These are phyloP conservation scores for Phragmites australis DNA, from an alignment of 176 grass and related monocot species.

Conservation along the genomic window DNA sequence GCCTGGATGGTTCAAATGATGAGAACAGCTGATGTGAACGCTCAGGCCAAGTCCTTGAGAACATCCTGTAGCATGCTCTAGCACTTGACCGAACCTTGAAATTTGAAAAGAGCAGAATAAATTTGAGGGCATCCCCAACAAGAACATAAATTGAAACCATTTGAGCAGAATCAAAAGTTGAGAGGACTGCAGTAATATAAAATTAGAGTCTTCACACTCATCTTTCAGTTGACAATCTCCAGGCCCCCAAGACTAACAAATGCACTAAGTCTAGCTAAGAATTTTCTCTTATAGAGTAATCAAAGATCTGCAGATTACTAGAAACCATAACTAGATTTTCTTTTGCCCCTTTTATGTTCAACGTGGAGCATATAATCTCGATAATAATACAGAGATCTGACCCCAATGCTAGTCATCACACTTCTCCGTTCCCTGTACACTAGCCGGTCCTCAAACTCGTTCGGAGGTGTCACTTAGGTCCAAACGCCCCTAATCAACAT, in stretches of 20 bases:
- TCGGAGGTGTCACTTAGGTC: too few relatives aligned
- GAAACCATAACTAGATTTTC: background rate
- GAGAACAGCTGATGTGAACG: conserved; percentile 67
- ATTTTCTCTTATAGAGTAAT: conserved; percentile 12
- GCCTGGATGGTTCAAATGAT: conserved; percentile 84
- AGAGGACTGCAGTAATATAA: background rate
- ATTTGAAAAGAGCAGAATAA: background rate
- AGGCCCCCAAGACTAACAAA: background rate
- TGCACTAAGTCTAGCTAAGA: background rate
- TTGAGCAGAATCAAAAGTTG: background rate
- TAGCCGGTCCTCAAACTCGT: too few relatives aligned
- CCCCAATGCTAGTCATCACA: background rate
- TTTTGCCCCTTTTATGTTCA: background rate
- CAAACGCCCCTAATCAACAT: too few relatives aligned
- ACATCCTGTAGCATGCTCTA: conserved; percentile 84
- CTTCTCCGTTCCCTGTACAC: background rate
- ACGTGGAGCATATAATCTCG: background rate
- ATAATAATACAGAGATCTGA: background rate
- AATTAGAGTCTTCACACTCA: background rate
- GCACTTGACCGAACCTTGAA: conserved; percentile 77
- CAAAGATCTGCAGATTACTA: background rate
- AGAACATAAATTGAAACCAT: background rate
- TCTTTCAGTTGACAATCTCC: background rate
- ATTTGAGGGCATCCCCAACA: background rate
- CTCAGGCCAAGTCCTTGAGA: conserved; percentile 84